Evolutionary conservation across 306 rosid species (phyloP).

Genomic region (Purshia tridentata): DNA sequence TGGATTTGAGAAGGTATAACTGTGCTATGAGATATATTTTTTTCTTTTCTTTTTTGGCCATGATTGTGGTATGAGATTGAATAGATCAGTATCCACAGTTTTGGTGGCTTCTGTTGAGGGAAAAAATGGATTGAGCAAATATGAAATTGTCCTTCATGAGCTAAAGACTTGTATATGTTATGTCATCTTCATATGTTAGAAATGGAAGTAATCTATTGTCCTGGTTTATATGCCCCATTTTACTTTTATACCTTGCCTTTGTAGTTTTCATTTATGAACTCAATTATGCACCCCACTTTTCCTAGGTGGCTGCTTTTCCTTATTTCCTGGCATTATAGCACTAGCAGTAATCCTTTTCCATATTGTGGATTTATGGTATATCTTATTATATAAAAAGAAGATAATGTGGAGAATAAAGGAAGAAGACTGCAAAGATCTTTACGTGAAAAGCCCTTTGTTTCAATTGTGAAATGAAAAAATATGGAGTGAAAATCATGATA

Average conservation of each 20-base stretch:
- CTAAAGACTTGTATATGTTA: conserved; percentile 11
- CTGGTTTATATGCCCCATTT: not conserved
- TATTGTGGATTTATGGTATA: conserved; percentile 4
- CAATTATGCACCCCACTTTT: not conserved
- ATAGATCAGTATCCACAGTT: conserved; percentile 31
- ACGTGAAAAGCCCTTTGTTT: too few relatives aligned
- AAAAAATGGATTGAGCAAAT: conserved; percentile 3
- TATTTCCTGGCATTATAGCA: not conserved
- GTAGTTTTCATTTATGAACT: not conserved
- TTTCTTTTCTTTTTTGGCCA: too few relatives aligned
- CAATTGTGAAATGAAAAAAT: too few relatives aligned
- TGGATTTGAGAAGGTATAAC: conserved; percentile 53
- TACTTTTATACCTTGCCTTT: not conserved
- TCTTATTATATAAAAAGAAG: too few relatives aligned
- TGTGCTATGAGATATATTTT: not conserved
- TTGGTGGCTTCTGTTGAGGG: conserved; percentile 28
- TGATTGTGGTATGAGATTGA: conserved; percentile 12
- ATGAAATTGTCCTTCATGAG: conserved; percentile 3
- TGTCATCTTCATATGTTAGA: conserved; percentile 16
- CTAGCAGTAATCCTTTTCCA: not conserved
- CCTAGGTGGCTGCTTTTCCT: not conserved
- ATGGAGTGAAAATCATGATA: too few relatives aligned
- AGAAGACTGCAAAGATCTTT: too few relatives aligned
- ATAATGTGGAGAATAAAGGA: too few relatives aligned
- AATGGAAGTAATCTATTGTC: conserved; percentile 1